Percentiles rank a stretch among this genome's conserved stretches.
Conservation (phyloP, 306 rosid genomes). For the Begonia fuchsioides region DNA sequence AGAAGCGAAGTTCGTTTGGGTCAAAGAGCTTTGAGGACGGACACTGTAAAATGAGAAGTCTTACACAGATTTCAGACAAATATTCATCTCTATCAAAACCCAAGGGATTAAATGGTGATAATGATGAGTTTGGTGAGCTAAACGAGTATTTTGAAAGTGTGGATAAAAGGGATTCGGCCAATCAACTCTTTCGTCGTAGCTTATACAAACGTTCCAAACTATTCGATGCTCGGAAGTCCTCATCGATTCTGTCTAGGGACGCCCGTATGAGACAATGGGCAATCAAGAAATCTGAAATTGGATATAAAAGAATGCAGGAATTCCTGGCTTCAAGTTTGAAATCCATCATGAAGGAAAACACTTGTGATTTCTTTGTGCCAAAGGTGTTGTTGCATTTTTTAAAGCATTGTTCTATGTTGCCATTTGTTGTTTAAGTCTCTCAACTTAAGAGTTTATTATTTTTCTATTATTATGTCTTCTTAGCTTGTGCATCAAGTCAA, state of each 20-base stretch:
- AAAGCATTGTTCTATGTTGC: no score
- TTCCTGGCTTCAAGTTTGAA: conserved; percentile 71
- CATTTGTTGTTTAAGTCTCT: no score
- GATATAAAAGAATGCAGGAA: conserved; percentile 88
- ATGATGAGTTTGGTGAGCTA: conserved; percentile 85
- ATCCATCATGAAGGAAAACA: conserved; percentile 82
- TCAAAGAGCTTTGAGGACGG: conserved; percentile 41
- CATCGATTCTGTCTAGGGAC: conserved; percentile 95
- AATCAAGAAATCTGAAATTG: conserved; percentile 86
- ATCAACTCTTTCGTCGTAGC: conserved; percentile 68
- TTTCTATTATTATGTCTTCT: conserved; percentile 1
- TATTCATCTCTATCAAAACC: conserved; percentile 35
- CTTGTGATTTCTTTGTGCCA: conserved; percentile 71
- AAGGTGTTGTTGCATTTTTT: conserved; percentile 45
- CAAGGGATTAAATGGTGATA: conserved; percentile 30
- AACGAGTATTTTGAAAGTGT: conserved; percentile 90
- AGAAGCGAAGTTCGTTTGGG: conserved; percentile 39
- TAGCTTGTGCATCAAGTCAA: no score
- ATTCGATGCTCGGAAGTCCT: conserved; percentile 89
- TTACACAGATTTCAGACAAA: conserved; percentile 53
- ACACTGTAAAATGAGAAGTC: conserved; percentile 49
- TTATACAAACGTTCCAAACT: conserved; percentile 89
- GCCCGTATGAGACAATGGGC: conserved; percentile 96
- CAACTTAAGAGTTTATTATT: no score
- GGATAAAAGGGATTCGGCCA: conserved; percentile 79